Base-by-base conservation (phyloP, 1,139 yeast species). In the Sugiyamaella japonica region DNA sequence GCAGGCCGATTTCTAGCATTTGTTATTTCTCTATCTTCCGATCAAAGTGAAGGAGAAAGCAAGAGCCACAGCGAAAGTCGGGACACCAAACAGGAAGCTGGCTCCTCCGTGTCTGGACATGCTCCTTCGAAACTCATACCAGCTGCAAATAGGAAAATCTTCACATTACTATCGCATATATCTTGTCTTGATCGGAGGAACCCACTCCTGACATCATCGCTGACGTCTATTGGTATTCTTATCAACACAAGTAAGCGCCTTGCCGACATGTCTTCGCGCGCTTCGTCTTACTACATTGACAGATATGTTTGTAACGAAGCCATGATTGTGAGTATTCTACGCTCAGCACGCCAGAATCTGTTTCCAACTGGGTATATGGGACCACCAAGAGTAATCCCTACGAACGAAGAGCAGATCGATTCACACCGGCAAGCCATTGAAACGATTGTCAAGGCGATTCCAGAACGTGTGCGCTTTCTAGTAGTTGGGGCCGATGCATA, bases 341-440 rank as follows among this genome's bases (percentile, higher is more conserved):
- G 61, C 23, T 59, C 62, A 5, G 62, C 68, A 1, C 63, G 78
- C 42, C 63, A 63, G 41, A 68, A 69, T 31, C 57, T 76, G 38
- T 76, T 75, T 53, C 76, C 78, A 9, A 73, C 73, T 55, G 76
- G 75, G 7, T 63, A 63, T 15, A 71, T 76, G 75, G 79, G 78
- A 0, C 76, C 77, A 1, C 71, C 77, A 5, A 57, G 77, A 23
- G 59, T 61, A 3, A 52, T 61, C 7, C 74, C 74, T 0, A 55
- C 59, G 16, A 61, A 45, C 4, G 61, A 55, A 15, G 70, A 70
- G 53, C 68, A 69, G 54, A 53, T 31, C 12, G 56, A 50, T 8
- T 57, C 67, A n/a, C 55, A 63, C 5, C 39, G 52, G 15, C 8
- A 1, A 2, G 50, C 50, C 16, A 38, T 44, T 23, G 45, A 16